These are phyloP conservation scores for Leccinum laetum DNA, from an alignment of 1,284 basidiomycete species.

Conservation along the genomic window DNA sequence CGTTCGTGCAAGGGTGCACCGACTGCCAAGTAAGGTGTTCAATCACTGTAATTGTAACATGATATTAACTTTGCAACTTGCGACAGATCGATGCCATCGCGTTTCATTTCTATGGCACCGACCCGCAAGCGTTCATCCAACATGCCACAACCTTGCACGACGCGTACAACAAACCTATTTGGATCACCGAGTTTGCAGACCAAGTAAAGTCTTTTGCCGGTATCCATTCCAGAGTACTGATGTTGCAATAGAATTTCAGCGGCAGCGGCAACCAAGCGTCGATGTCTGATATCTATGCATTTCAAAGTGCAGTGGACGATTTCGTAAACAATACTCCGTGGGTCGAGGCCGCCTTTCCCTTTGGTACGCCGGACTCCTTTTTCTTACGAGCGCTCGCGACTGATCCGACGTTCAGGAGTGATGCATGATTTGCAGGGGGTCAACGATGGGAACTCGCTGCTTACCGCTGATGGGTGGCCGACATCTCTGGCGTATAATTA, in stretches of 20 bases:
- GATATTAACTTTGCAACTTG: not conserved
- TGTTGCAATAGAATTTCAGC: constrained; percentile 49
- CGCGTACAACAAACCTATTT: constrained; percentile 52
- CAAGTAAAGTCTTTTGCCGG: constrained; percentile 37
- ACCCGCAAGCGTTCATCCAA: constrained; percentile 46
- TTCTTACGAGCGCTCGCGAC: constrained; percentile 1
- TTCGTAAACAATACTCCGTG: constrained; percentile 60
- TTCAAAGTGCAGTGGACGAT: constrained; percentile 54
- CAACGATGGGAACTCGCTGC: constrained; percentile 61
- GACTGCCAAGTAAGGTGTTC: constrained; percentile 46
- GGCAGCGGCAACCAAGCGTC: constrained; percentile 52
- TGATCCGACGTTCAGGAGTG: constrained; percentile 42
- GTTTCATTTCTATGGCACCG: constrained; percentile 66
- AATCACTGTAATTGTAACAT: not conserved
- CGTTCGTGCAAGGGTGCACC: constrained; percentile 54
- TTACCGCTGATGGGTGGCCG: constrained; percentile 42
- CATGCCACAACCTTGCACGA: constrained; percentile 55
- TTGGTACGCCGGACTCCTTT: constrained; percentile 44
- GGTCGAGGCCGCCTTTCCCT: constrained; percentile 64
- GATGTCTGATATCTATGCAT: constrained; percentile 47
- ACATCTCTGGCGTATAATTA: constrained; percentile 50
- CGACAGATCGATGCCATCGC: constrained; percentile 51
- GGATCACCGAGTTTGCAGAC: constrained; percentile 73
- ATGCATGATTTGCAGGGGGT: constrained; percentile 73
- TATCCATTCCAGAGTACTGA: not conserved